A percentile compares a stretch with the other conserved stretches of the same genome.
Conservation (phyloP, 1,284 basidiomycete species). For the Cutaneotrichosporon mucoides region DNA sequence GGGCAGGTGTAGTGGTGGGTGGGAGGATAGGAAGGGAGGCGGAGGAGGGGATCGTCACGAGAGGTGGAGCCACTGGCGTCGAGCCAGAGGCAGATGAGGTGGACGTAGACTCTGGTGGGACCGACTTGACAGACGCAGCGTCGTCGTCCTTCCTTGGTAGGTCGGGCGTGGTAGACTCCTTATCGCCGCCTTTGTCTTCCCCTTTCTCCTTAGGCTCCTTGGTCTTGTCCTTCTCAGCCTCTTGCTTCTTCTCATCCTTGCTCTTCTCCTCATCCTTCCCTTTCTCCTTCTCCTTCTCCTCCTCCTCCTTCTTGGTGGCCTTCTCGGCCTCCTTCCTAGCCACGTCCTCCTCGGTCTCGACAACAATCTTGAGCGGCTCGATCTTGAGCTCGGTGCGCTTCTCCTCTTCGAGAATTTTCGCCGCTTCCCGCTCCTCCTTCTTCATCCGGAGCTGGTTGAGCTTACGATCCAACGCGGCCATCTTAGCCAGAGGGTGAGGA, state of each 20-base stretch:
- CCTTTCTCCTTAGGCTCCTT: no score
- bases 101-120: neutral
- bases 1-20: neutral
- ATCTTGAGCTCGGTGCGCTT: conserved; percentile 30
- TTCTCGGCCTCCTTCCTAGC: neutral
- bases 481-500: conserved; percentile 75
- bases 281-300: neutral
- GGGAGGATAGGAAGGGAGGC: neutral
- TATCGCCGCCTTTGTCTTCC: neutral
- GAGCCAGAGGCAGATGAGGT: neutral
- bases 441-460: conserved; percentile 62
- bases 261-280: neutral
- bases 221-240: neutral
- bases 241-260: neutral
- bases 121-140: neutral
- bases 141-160: neutral
- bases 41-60: neutral
- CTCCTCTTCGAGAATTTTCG: conserved; percentile 73
- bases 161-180: neutral
- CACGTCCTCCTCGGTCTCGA: conserved; percentile 3
- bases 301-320: neutral
- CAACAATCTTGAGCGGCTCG: conserved; percentile 15
- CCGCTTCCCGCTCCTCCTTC: conserved; percentile 68
- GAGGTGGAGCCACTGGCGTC: neutral
- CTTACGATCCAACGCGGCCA: conserved; percentile 79